Percentiles rank a stretch among this genome's conserved stretches.
phyloP scores from a whole-genome alignment of 768 basidiomycete species.

The Suillus americanus region DNA sequence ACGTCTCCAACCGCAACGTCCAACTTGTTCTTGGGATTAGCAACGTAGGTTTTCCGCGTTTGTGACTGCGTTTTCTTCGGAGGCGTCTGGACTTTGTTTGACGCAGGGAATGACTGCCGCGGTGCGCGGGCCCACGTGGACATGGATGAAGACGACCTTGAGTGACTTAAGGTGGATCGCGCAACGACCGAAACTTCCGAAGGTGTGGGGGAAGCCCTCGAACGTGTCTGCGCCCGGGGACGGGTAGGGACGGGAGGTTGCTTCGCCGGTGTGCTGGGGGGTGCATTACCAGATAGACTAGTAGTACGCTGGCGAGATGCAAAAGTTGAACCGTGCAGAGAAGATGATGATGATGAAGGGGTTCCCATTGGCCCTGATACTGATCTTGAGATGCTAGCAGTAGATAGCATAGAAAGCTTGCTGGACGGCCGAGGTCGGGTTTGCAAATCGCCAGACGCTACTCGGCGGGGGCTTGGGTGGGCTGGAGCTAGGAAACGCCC shows the following conservation, averaged over 20 bases:
- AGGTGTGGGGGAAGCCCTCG: conserved; percentile 57
- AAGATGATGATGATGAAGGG: conserved; percentile 34
- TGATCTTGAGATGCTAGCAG: conserved; percentile 55
- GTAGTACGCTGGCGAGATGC: conserved; percentile 82
- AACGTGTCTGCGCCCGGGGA: conserved; percentile 43
- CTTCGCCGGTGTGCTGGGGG: conserved; percentile 34
- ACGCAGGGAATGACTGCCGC: conserved; percentile 53
- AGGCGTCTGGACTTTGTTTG: conserved; percentile 47
- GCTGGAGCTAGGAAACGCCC: conserved; percentile 48
- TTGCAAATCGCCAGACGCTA: conserved; percentile 47
- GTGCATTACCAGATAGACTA: conserved; percentile 53
- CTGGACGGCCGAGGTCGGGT: conserved; percentile 54
- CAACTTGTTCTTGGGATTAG: conserved; percentile 88
- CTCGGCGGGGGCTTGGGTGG: conserved; percentile 44
- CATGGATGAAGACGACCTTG: conserved; percentile 43
- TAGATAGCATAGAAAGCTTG: conserved; percentile 46
- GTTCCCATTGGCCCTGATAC: conserved; percentile 63
- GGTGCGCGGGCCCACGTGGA: conserved; percentile 73
- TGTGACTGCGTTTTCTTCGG: conserved; percentile 37
- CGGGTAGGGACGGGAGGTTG: conserved; percentile 33
- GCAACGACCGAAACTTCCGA: conserved; percentile 59
- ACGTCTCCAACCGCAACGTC: conserved; percentile 93
- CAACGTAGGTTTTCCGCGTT: conserved; percentile 69
- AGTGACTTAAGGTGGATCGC: conserved; percentile 41
- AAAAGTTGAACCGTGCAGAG: conserved; percentile 64